Evolutionary conservation across 2,329 filamentous ascomycete species (phyloP), one percentile per base, ranked within the genome.

Genomic region (Paecilomyces dactylethromorphus): DNA sequence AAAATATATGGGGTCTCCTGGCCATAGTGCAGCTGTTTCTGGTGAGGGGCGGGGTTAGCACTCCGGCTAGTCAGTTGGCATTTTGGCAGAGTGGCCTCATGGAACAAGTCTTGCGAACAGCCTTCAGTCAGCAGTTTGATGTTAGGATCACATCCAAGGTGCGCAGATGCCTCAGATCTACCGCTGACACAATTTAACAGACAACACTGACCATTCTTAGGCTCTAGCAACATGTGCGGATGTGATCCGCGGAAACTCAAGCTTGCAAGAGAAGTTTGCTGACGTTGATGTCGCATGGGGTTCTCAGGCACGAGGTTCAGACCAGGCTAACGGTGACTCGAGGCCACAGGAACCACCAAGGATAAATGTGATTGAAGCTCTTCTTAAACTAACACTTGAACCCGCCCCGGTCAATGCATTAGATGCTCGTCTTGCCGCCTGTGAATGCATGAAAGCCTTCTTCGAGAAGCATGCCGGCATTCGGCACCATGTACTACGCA

Each of bases 401-500:
- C 79, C 88, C 22, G 82, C 87, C 31, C 79, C 87, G 0, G 76
- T 84, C 21, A 82, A 87, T 56, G 81, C 89, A 35, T 89, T 96
- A 65, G 88, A 96, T 72, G 81, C 93, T 39, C 87, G 94, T 24
- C 84, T 92, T 68, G 90, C 93, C 21, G 92, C 91, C 22, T 94
- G 90, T 71, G 88, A 93, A 66, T 96, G 93, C 68, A 85, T 99
- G 61, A 92, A 96, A 73, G 91, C 94, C 1, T 99, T 99, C 73
- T 91, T 97, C 67, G 86, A 84, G 66, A 86, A 88, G 53, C 92
- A 97, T 71, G 77, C 86, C 39, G 86, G 89, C 58, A 93, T 97
- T 60, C 87, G 89, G 53, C 81, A 87, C 56, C 92, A 97, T 75
- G 97, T 97, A 68, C 79, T 97, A 21, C 83, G 87, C 56, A 84